Evolutionary conservation across 2,329 filamentous ascomycete species (phyloP), one percentile per base, ranked within the genome.

Genomic region (Graphilbum fragrans): DNA sequence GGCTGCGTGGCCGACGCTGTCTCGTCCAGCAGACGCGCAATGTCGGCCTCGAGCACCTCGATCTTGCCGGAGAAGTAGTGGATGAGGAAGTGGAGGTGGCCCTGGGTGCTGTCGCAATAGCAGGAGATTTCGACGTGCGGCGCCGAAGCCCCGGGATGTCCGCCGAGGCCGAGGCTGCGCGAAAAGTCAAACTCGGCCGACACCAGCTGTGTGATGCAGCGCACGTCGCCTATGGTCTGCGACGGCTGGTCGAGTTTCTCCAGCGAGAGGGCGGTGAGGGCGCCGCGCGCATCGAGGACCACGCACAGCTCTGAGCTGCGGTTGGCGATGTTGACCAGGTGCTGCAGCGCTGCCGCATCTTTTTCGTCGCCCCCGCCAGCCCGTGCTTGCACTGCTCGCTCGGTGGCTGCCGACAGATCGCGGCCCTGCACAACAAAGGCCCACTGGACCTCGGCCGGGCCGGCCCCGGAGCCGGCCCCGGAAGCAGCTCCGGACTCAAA

Each of bases 211-310:
- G 86, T 78, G 50, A 95, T 80, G 54, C 86, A 92, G 64, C 92
- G 93, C n/a, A 90, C 74, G 47, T 80, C 77, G 22, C 77, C 69
- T 4, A 72, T 68, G 45, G 74, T 75, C 49, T 74, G 76, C 25
- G 70, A 66, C 53, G 80, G 86, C 51, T 75, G 79, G 29, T 82
- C 81, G 18, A 94, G 74, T 53, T 90, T 88, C 57, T 96, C 88
- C 42, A 98, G 63, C 1, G 86, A 90, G 85, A 90, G 95, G 0
- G 86, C 86, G 33, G 85, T 87, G 82, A 96, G 86, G 49, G 80
- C 79, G 1, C 90, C 90, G 37, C 72, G 67, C n/a, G 80, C 79
- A 58, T 96, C 86, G 37, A 94, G 67, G 9, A 90, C 78, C 20
- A 96, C 70, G 50, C 87, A 92, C 3, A 98, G 76, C 56, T 98